These are phyloP conservation scores for Phialophora macrospora DNA, from an alignment of 2,329 filamentous ascomycete species.

Conservation along the genomic window DNA sequence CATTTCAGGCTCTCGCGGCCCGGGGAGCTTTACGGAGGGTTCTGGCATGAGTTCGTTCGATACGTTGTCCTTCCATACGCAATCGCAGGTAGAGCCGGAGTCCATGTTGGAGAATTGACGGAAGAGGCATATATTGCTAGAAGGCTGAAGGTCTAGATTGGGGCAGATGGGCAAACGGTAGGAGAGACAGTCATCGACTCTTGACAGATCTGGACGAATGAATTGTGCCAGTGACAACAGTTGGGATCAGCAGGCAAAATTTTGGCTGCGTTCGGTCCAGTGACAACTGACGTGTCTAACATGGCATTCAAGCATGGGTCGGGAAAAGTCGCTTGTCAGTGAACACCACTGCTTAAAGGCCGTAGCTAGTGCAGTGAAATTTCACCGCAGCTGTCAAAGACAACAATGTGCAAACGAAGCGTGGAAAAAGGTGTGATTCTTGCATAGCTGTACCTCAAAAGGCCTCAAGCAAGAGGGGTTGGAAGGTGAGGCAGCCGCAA, in stretches of 20 bases:
- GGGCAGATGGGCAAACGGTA: background rate
- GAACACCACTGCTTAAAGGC: background rate
- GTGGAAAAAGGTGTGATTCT: background rate
- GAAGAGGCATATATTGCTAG: background rate
- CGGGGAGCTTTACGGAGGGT: background rate
- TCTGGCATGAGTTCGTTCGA: background rate
- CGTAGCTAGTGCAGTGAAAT: background rate
- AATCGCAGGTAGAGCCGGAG: background rate
- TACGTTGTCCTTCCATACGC: background rate
- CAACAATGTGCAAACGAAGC: background rate
- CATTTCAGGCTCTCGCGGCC: background rate
- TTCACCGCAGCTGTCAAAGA: background rate
- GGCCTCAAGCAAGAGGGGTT: background rate
- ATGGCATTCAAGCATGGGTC: background rate
- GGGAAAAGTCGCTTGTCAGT: background rate
- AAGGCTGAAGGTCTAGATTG: background rate
- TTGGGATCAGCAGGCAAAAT: background rate
- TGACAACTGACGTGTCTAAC: background rate
- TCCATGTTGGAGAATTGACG: background rate
- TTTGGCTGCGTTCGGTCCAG: background rate
- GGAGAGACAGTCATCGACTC: background rate
- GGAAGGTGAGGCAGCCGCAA: constrained; percentile 7
- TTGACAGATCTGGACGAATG: background rate
- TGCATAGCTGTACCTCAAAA: background rate
- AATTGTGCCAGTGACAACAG: background rate